Conservation (phyloP, 2,329 filamentous ascomycete genomes). For the Aspergillus ibericus region DNA sequence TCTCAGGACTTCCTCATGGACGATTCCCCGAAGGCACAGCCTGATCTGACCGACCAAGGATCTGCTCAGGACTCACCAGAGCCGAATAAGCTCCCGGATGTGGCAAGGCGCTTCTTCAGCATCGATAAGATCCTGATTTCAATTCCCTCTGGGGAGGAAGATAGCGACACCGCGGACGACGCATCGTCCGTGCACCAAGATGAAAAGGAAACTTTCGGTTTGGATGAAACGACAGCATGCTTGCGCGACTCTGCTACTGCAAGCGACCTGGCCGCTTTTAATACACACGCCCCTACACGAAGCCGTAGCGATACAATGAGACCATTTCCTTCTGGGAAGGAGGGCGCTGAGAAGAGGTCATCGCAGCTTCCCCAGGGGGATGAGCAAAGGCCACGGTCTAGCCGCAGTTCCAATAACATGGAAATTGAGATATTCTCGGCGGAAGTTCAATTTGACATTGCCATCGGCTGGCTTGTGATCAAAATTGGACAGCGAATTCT, state of each 20-base stretch:
- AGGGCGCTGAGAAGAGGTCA: conserved; percentile 7
- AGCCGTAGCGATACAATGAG: conserved; percentile 17
- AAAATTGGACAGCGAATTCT: conserved; percentile 38
- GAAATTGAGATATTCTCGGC: conserved; percentile 34
- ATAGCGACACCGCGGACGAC: conserved; percentile 10
- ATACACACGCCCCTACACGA: conserved; percentile 21
- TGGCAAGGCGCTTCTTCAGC: conserved; percentile 36
- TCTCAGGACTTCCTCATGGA: conserved; percentile 12
- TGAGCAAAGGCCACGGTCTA: conserved; percentile 2
- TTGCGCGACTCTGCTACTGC: conserved; percentile 23
- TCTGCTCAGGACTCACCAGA: conserved; percentile 18
- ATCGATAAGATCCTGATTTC: conserved; percentile 39
- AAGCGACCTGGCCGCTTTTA: conserved; percentile 28
- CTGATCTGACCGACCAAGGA: conserved; percentile 15
- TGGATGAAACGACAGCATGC: conserved; percentile 23
- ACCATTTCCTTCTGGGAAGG: conserved; percentile 16
- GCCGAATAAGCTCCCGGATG: conserved; percentile 26
- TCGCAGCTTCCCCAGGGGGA: conserved; percentile 6
- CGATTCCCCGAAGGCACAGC: conserved; percentile 9
- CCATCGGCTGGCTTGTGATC: conserved; percentile 42
- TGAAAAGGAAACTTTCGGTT: conserved; percentile 17
- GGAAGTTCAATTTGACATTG: conserved; percentile 40
- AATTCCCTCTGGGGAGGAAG: conserved; percentile 31
- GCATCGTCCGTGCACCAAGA: conserved; percentile 10
- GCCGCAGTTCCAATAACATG: conserved; percentile 18